phyloP scores from a whole-genome alignment of 2,329 filamentous ascomycete genomes.

The Alternaria hordeiaustralica region DNA sequence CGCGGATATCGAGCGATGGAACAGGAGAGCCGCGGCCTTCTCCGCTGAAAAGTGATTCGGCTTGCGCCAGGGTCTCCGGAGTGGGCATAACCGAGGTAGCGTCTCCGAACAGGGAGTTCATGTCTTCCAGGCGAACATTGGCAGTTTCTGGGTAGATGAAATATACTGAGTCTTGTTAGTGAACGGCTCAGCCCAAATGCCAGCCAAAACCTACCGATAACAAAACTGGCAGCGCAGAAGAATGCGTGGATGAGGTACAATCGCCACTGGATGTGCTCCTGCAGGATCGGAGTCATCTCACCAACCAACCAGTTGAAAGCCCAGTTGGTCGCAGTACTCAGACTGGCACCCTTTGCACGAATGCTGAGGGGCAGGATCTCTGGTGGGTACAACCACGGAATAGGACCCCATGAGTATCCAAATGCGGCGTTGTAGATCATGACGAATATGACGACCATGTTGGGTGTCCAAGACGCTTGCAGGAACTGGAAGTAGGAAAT shows the following conservation, averaged over 20 bases:
- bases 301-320: conserved; percentile 98
- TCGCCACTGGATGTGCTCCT: conserved; percentile 91
- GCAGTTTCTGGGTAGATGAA: conserved; percentile 98
- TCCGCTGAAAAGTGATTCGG: conserved; percentile 78
- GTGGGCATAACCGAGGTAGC: conserved; percentile 84
- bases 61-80: conserved; percentile 77
- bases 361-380: conserved; percentile 98
- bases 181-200: conserved; percentile 1
- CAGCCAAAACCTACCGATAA: conserved; percentile 75
- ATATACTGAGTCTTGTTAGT: conserved; percentile 70
- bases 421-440: conserved; percentile 99
- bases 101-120: conserved; percentile 94
- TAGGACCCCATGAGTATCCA: conserved; percentile 96
- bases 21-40: conserved; percentile 72
- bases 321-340: conserved; percentile 97
- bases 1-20: conserved; percentile 75
- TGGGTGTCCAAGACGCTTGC: conserved; percentile 78
- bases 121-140: conserved; percentile 93
- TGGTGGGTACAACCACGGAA: conserved; percentile 98
- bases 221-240: conserved; percentile 93
- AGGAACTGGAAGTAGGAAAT: conserved; percentile 97
- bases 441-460: conserved; percentile 88
- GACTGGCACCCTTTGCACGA: conserved; percentile 92
- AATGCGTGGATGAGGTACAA: conserved; percentile 95
- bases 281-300: conserved; percentile 90